Conservation (phyloP, 768 basidiomycete genomes). For the Suillus fuscotomentosus region DNA sequence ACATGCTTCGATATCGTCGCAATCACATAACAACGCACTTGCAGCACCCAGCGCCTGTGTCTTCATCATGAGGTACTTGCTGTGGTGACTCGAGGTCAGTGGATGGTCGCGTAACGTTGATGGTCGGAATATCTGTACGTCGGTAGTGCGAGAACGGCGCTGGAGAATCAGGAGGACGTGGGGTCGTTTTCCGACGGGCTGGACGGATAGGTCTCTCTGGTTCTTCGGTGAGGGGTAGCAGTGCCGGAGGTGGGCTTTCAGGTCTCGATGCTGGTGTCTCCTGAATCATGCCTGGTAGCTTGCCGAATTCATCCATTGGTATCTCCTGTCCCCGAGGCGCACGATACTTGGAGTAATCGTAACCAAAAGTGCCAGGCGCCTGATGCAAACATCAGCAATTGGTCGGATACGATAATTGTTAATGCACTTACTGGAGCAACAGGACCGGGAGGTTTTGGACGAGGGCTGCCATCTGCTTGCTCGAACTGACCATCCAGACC, state of each 20-base stretch:
- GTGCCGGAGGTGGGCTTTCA: conserved; percentile 12
- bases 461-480: conserved; percentile 65
- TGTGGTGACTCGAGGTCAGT: conserved; percentile 25
- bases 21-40: conserved; percentile 84
- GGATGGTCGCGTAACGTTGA: conserved; percentile 30
- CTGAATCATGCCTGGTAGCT: conserved; percentile 24
- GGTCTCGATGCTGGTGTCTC: conserved; percentile 19
- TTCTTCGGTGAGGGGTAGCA: conserved; percentile 25
- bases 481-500: conserved; percentile 73
- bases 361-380: conserved; percentile 86
- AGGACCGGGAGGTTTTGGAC: conserved; percentile 42
- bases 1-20: conserved; percentile 16
- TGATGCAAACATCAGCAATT: conserved; percentile 24
- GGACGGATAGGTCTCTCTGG: conserved; percentile 28
- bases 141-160: conserved; percentile 65
- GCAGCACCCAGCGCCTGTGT: conserved; percentile 63
- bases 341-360: conserved; percentile 69
- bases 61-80: conserved; percentile 40
- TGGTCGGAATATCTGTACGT: conserved; percentile 27
- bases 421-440: conserved; percentile 2
- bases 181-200: conserved; percentile 12
- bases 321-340: conserved; percentile 47
- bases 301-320: conserved; percentile 68
- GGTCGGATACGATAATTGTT: conserved; percentile 2
- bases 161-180: conserved; percentile 47